Evolutionary conservation across 2,329 filamentous ascomycete species (phyloP), one percentile per base, ranked within the genome.

Genomic region (Colletotrichum zoysiae): DNA sequence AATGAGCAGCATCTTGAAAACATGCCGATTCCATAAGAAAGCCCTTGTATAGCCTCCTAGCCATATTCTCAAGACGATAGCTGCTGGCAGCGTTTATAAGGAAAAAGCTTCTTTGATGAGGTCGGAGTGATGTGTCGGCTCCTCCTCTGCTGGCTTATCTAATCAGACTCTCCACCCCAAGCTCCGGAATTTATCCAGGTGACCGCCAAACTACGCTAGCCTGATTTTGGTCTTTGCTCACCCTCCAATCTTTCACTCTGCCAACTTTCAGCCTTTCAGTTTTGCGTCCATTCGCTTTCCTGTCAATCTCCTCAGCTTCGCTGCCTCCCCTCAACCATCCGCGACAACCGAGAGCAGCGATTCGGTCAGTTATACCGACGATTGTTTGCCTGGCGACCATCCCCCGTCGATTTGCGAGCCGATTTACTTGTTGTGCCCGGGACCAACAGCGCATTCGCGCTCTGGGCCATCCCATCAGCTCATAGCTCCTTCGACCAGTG

Each of bases 191-290:
- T 72, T 72, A 65, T 64, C 65, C 70, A 72, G 65, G 60, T 60
- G 46, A 72, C 70, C 70, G 70, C 70, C 60, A 56, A 38, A 55
- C 7, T 9, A 48, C 65, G 60, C 70, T 72, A 72, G 70, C 59
- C 65, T 70, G 65, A 35, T 44, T 70, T 64, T 55, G 65, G 70
- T 44, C 60, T 60, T 68, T 71, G 64, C 68, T 70, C 51, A 55
- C 42, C 53, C 62, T 55, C 40, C 59, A 72, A 72, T 70, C 70
- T 70, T 72, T 72, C 70, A 55, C 61, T 59, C 48, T 59, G 70
- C 60, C 70, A 69, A 50, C 65, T 64, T 20, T 55, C 70, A 72
- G 60, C 59, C 58, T 61, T 72, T 53, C 48, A 69, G 55, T 42
- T 60, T 70, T 72, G 60, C 70, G 60, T 40, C 23, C 38, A 23